Conservation (phyloP, 73 alveolate genomes). For the Vitrella brassicaformis region DNA sequence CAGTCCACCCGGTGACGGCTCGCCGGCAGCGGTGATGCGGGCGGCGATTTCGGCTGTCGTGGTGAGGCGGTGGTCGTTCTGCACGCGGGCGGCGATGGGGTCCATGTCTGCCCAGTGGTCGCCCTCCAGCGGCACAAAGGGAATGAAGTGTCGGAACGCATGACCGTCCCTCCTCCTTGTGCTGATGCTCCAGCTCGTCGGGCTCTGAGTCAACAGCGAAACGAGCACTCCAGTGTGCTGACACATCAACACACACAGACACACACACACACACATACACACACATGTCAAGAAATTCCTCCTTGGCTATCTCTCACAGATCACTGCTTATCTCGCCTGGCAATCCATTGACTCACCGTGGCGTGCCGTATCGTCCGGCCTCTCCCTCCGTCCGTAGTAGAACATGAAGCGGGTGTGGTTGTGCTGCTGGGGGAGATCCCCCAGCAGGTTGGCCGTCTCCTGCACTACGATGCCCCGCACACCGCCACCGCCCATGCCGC, state of each 20-base stretch:
- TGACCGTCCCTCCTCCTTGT: conserved; percentile 9
- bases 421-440: conserved; percentile 32
- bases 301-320: too few species aligned
- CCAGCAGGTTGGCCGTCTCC: conserved; percentile 38
- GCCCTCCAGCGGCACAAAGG: too few species aligned
- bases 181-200: conserved; percentile 31
- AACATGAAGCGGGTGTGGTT: conserved; percentile 29
- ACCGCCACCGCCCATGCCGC: conserved; percentile 33
- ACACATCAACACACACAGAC: neutral
- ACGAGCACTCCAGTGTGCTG: conserved; percentile 40
- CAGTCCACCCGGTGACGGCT: too few species aligned
- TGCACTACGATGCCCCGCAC: conserved; percentile 26
- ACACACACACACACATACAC: too few species aligned
- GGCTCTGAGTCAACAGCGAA: conserved; percentile 26
- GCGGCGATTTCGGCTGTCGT: too few species aligned
- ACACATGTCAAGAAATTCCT: too few species aligned
- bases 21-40: too few species aligned
- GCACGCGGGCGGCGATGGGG: too few species aligned
- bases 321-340: neutral
- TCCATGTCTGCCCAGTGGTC: too few species aligned
- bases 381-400: conserved; percentile 30
- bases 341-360: too few species aligned
- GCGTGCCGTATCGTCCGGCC: too few species aligned
- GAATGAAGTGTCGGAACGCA: conserved; percentile 18
- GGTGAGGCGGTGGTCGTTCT: too few species aligned